Base-by-base conservation (phyloP, 345 rosid species). In the Eucalyptus decipiens region DNA sequence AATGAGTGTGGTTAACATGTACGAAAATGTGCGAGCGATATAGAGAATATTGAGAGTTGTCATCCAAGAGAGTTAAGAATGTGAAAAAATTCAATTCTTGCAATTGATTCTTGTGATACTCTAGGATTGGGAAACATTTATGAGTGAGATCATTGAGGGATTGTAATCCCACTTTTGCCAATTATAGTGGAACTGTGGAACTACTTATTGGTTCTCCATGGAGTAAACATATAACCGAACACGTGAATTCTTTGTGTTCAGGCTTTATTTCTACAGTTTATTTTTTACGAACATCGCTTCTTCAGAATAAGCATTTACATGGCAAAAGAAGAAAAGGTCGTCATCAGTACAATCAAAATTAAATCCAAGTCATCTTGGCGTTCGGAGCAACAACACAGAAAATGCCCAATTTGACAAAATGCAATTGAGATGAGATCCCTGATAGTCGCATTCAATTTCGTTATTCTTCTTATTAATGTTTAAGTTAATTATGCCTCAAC, bases 221-320 rank as follows among this genome's bases (percentile, higher is more conserved):
- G n/a, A 26, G n/a, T 24, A 58, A 58, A 28, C 65, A 5, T 58
- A 56, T 56, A 56, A 56, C 28, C 13, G 62, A 56, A 56, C 28
- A 24, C 0, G 32, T 60, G 0, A 30, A 7, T 14, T 14, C 18
- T 0, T 30, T 2, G 37, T 62, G 37, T 30, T 14, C 72, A 30
- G 17, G 17, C 0, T 62, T 30, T 30, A 30, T 62, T 4, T 30
- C 34, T 13, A 4, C 5, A 30, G 1, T 30, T 62, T 62, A 12
- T 6, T 13, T 62, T 14, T 3, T 26, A 28, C 72, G 1, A 0
- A 62, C 1, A 0, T 30, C 37, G 37, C 9, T 62, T 62, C 18
- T 4, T 62, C 3, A 62, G 0, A 62, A 13, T 30, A 62, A 62
- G 0, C 18, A 62, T 62, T 14, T 7, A 0, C 15, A 62, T 0